Percentiles rank a stretch among this genome's conserved stretches.
Conservation (phyloP, 164 flowering plant genomes). For the Malania oleifera region DNA sequence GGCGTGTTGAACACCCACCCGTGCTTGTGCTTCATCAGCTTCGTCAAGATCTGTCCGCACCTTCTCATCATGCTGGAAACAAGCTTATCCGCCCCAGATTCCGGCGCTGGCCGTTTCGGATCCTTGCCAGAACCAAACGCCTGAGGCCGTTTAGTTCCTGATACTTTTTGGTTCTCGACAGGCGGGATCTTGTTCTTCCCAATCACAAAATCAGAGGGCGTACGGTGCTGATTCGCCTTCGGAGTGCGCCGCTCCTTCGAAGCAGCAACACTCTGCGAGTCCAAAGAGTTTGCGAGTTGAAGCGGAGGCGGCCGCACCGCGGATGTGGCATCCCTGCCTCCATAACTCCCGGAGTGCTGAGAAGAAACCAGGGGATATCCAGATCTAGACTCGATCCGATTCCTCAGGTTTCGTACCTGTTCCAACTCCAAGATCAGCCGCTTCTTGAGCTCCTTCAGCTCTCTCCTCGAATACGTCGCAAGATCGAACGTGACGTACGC, state of each 20-base stretch:
- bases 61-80: conserved; percentile 15
- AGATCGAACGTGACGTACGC: neutral
- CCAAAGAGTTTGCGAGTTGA: neutral
- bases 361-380: neutral
- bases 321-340: neutral
- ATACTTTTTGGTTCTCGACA: neutral
- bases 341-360: neutral
- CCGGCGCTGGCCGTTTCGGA: neutral
- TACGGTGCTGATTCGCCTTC: neutral
- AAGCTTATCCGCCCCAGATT: conserved; percentile 1
- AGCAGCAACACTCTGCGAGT: neutral
- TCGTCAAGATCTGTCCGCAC: conserved; percentile 21
- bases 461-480: neutral
- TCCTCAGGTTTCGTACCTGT: neutral
- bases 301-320: neutral
- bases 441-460: neutral
- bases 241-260: neutral
- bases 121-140: neutral
- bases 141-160: neutral
- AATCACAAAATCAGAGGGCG: neutral
- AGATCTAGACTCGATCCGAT: neutral
- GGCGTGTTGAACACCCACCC: conserved; percentile 26
- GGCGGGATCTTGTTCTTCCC: neutral
- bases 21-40: conserved; percentile 25
- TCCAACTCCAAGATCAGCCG: neutral